These are phyloP conservation scores for Haematococcus sp. DNA, from an alignment of 139 green algal species.

Conservation along the genomic window DNA sequence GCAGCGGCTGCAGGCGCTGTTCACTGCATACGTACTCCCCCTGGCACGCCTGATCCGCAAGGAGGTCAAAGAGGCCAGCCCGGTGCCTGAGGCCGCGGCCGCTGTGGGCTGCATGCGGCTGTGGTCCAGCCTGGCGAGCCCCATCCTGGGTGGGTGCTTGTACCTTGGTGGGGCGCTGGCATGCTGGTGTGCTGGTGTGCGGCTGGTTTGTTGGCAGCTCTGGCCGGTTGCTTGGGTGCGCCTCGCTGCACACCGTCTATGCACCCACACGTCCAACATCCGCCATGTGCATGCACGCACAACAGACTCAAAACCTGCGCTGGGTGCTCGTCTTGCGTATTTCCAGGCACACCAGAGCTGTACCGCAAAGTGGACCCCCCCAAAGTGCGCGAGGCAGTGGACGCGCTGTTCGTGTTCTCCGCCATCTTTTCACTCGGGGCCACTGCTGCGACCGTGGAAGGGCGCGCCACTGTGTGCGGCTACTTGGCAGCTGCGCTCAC, in stretches of 20 bases:
- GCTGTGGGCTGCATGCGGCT: constrained; percentile 24
- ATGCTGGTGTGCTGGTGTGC: too few relatives aligned
- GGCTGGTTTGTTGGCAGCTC: too few relatives aligned
- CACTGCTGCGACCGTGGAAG: constrained; percentile 26
- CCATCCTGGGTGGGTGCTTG: constrained; percentile 17
- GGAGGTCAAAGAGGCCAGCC: constrained; percentile 59
- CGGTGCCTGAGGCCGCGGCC: constrained; percentile 34
- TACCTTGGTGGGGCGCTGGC: too few relatives aligned
- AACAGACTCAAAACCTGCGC: too few relatives aligned
- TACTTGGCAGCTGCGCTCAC: neutral
- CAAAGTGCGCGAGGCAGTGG: constrained; percentile 19
- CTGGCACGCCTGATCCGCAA: constrained; percentile 52
- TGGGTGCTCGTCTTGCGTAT: too few relatives aligned
- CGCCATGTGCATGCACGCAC: too few relatives aligned
- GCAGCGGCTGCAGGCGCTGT: constrained; percentile 10
- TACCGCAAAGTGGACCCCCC: constrained; percentile 8
- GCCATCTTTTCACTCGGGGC: constrained; percentile 50
- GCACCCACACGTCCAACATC: too few relatives aligned
- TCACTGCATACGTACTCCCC: constrained; percentile 2
- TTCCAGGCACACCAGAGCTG: constrained; percentile 20
- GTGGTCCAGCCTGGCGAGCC: constrained; percentile 6
- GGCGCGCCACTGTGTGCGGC: neutral
- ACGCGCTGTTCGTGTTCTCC: constrained; percentile 55
- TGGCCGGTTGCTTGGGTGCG: too few relatives aligned
- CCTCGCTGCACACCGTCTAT: too few relatives aligned